Evolutionary conservation across 495 filamentous ascomycete genomes (phyloP).

Genomic region (Trichoderma reesei): DNA sequence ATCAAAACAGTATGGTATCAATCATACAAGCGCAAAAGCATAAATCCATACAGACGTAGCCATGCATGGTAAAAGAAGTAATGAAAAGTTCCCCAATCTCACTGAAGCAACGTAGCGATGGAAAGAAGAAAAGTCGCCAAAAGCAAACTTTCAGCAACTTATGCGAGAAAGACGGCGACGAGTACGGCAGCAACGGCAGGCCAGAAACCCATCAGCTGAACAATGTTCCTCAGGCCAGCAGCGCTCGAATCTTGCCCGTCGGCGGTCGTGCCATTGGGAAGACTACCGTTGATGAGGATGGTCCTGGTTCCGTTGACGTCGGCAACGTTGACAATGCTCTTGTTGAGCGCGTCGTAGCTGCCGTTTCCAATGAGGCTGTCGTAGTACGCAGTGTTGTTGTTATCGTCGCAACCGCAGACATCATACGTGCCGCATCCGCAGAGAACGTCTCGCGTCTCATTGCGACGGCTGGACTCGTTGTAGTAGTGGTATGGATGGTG

Average conservation of each 20-base stretch:
- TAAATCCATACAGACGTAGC: neutral
- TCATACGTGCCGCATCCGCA: constrained; percentile 64
- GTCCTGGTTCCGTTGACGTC: constrained; percentile 65
- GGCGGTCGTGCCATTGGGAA: constrained; percentile 75
- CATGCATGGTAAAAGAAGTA: neutral
- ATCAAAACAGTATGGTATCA: neutral
- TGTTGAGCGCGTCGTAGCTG: constrained; percentile 56
- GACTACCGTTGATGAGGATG: constrained; percentile 74
- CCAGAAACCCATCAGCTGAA: constrained; percentile 51
- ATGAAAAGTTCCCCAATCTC: neutral
- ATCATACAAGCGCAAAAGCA: neutral
- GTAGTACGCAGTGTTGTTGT: constrained; percentile 48
- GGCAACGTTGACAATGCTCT: constrained; percentile 50
- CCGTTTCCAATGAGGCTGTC: constrained; percentile 50
- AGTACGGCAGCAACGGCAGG: constrained; percentile 43
- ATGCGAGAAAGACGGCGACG: constrained; percentile 39
- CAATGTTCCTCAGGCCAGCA: constrained; percentile 25
- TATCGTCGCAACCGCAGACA: constrained; percentile 74
- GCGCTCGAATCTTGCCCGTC: constrained; percentile 35
- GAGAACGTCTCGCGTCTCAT: constrained; percentile 60
- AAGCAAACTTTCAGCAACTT: neutral
- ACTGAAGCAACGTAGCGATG: neutral
- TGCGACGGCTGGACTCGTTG: constrained; percentile 45
- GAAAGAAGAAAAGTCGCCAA: neutral
- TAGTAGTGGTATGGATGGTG: constrained; percentile 49